Conservation (phyloP, 352 stramenopile genomes). For the Phytophthora sp. region DNA sequence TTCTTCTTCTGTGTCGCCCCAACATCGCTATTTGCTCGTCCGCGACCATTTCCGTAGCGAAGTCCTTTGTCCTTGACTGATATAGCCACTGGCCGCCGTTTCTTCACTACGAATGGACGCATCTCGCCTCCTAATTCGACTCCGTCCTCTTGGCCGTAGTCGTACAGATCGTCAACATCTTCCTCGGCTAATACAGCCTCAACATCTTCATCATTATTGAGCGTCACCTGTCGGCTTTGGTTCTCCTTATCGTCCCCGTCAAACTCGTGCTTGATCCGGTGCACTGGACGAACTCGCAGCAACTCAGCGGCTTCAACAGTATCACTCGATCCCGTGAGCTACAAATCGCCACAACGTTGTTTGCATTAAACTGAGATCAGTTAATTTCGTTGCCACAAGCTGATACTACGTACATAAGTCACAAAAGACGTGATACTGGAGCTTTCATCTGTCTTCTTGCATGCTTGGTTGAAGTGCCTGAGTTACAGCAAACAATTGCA, state of each 20-base stretch:
- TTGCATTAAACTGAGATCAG: too few species aligned
- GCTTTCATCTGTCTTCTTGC: conserved; percentile 64
- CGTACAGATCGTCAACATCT: conserved; percentile 25
- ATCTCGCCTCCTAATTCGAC: background rate
- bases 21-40: conserved; percentile 12
- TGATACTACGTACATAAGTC: conserved; percentile 54
- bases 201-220: conserved; percentile 4
- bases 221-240: conserved; percentile 8
- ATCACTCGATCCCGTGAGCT: conserved; percentile 35
- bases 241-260: conserved; percentile 47
- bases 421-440: conserved; percentile 72
- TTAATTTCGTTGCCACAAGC: background rate
- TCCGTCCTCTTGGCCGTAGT: conserved; percentile 10
- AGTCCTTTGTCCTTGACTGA: conserved; percentile 23
- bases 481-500: background rate
- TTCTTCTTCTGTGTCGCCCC: conserved; percentile 44
- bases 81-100: conserved; percentile 7
- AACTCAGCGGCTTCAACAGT: conserved; percentile 17
- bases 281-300: conserved; percentile 7
- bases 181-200: conserved; percentile 17
- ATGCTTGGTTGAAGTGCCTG: conserved; percentile 77
- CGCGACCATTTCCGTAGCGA: conserved; percentile 5
- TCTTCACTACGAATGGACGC: conserved; percentile 23
- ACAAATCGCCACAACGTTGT: too few species aligned
- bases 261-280: conserved; percentile 15